phyloP scores from a whole-genome alignment of 176 grass and related monocot genomes.

The Phyllostachys edulis region DNA sequence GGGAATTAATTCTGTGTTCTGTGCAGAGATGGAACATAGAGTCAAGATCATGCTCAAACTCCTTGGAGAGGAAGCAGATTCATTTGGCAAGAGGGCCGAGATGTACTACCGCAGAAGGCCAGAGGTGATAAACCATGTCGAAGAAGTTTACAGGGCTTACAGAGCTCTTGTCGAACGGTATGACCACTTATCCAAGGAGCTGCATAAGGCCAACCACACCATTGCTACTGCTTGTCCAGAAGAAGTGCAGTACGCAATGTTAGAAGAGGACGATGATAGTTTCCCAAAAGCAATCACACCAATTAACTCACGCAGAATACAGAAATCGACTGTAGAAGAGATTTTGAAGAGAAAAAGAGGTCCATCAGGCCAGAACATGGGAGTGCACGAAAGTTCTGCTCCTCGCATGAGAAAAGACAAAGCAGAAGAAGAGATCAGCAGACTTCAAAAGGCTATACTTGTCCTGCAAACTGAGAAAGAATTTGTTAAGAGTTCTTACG shows the following conservation, averaged over 20 bases:
- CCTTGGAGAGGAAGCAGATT: conserved; percentile 80
- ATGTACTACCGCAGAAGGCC: conserved; percentile 70
- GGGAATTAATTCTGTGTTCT: background rate
- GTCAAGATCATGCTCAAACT: conserved; percentile 79
- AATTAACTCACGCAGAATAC: conserved; percentile 51
- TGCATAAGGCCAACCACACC: conserved; percentile 81
- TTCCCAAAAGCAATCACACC: conserved; percentile 57
- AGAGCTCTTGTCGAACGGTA: conserved; percentile 78
- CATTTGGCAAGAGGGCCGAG: conserved; percentile 70
- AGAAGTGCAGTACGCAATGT: conserved; percentile 59
- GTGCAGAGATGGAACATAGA: conserved; percentile 80
- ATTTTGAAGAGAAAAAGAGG: conserved; percentile 44
- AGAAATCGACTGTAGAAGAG: conserved; percentile 47
- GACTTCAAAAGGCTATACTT: conserved; percentile 72
- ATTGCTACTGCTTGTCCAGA: conserved; percentile 70
- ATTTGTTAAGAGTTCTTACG: conserved; percentile 78
- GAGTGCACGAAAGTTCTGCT: background rate
- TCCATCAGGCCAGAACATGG: conserved; percentile 5
- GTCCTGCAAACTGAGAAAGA: conserved; percentile 81
- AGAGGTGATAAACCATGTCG: conserved; percentile 73
- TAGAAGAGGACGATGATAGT: conserved; percentile 52
- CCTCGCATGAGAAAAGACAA: conserved; percentile 36
- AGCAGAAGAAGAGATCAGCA: conserved; percentile 56
- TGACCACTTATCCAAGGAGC: conserved; percentile 76
- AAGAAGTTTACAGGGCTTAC: conserved; percentile 76